phyloP scores from a whole-genome alignment of 257 asterid species.

The Ligustrum vulgare region DNA sequence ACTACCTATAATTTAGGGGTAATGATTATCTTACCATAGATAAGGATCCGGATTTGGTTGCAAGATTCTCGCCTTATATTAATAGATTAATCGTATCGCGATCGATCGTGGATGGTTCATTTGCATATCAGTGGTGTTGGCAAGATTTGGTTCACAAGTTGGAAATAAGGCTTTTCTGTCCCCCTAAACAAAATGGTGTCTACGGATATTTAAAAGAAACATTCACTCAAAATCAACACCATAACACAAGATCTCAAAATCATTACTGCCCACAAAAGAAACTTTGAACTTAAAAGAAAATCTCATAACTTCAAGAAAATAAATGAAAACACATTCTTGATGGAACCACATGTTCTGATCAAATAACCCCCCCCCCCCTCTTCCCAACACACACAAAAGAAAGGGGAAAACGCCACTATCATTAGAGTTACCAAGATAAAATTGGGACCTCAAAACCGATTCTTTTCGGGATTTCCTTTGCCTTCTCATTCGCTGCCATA shows the following conservation, averaged over 20 bases:
- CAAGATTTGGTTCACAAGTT: too few relatives aligned
- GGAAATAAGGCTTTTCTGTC: slow-evolving; percentile 11
- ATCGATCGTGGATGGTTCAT: too few relatives aligned
- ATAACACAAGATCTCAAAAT: background rate
- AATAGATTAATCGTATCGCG: too few relatives aligned
- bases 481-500: slow-evolving; percentile 47
- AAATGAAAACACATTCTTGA: slow-evolving; percentile 56
- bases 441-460: background rate
- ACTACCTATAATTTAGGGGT: too few relatives aligned
- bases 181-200: slow-evolving; percentile 4
- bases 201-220: slow-evolving; percentile 29
- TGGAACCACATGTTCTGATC: slow-evolving; percentile 38
- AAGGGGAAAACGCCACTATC: background rate
- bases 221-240: background rate
- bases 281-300: slow-evolving; percentile 20
- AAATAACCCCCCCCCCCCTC: slow-evolving; percentile 11
- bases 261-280: slow-evolving; percentile 22
- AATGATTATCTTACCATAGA: too few relatives aligned
- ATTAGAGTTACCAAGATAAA: background rate
- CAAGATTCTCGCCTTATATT: too few relatives aligned
- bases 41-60: too few relatives aligned
- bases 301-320: slow-evolving; percentile 48
- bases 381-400: background rate
- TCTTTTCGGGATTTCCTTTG: background rate
- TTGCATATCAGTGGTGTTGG: too few relatives aligned